These are phyloP conservation scores for Agastache rugosa DNA, from an alignment of 257 asterid species.

Conservation along the genomic window DNA sequence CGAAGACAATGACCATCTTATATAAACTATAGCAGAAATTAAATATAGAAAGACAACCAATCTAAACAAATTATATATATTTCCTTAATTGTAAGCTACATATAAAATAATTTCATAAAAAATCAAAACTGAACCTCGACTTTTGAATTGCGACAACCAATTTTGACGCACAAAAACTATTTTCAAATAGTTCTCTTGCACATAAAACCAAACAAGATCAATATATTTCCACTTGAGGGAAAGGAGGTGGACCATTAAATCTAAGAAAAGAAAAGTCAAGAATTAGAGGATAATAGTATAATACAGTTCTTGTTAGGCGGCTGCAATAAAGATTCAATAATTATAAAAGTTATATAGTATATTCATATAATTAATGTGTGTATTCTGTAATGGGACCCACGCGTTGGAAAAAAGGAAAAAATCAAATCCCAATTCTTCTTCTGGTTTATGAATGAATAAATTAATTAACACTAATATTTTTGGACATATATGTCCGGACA, in stretches of 20 bases:
- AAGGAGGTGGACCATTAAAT: constrained; percentile 15
- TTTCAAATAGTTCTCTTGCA: background rate
- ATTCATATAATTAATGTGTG: background rate
- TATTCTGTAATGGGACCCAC: constrained; percentile 27
- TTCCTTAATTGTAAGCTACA: too few species aligned
- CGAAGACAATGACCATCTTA: too few species aligned
- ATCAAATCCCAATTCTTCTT: constrained; percentile 25
- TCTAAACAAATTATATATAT: too few species aligned
- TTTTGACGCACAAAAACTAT: background rate
- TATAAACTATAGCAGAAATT: too few species aligned
- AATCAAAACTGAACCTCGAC: background rate
- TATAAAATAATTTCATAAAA: too few species aligned
- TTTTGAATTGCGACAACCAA: background rate
- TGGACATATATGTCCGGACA: too few species aligned
- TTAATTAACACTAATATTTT: too few species aligned
- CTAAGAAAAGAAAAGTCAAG: constrained; percentile 20
- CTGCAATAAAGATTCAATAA: constrained; percentile 27
- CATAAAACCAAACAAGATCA: background rate
- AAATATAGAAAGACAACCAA: too few species aligned
- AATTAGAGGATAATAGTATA: background rate
- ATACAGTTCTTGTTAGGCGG: constrained; percentile 41
- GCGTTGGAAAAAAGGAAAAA: background rate
- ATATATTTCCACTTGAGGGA: background rate
- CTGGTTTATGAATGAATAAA: background rate
- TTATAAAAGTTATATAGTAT: background rate